phyloP scores from a whole-genome alignment of 768 basidiomycete species.

The Boletellus emodensis region DNA sequence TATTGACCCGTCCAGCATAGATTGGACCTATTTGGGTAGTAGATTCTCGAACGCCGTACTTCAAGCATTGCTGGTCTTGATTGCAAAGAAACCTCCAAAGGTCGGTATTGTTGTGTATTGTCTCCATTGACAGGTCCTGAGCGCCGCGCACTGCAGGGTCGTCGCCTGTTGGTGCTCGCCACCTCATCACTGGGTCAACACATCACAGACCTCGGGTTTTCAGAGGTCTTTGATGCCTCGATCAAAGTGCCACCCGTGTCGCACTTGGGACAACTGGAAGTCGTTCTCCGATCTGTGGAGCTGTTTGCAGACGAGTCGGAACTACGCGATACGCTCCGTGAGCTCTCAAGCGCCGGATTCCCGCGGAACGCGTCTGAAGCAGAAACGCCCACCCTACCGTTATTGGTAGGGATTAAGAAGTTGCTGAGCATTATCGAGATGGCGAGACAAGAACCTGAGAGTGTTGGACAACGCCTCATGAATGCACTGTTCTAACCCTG shows the following conservation, averaged over 20 bases:
- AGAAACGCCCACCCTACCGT: conserved; percentile 41
- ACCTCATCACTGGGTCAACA: conserved; percentile 88
- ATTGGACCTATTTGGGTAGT: conserved; percentile 97
- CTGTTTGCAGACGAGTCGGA: conserved; percentile 62
- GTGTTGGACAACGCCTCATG: conserved; percentile 67
- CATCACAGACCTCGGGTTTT: conserved; percentile 81
- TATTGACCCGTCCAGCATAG: conserved; percentile 37
- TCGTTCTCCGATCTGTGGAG: conserved; percentile 73
- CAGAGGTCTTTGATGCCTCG: conserved; percentile 87
- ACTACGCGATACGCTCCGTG: conserved; percentile 52
- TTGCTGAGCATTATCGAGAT: conserved; percentile 89
- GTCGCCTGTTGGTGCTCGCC: conserved; percentile 85
- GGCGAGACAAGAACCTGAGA: conserved; percentile 93
- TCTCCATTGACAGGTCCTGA: conserved; percentile 5
- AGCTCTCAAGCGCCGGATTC: conserved; percentile 75
- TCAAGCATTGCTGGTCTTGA: conserved; percentile 84
- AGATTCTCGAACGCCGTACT: conserved; percentile 93
- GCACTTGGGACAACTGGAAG: conserved; percentile 64
- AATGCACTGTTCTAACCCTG: conserved; percentile 47
- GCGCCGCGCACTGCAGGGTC: conserved; percentile 52
- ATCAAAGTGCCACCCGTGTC: conserved; percentile 81
- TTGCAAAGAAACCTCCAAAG: conserved; percentile 89
- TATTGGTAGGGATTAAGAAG: conserved; percentile 93
- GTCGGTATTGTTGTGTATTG: conserved; percentile 36
- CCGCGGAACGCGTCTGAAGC: conserved; percentile 36